phyloP scores from a whole-genome alignment of 306 rosid species.

The Medicago truncatula region DNA sequence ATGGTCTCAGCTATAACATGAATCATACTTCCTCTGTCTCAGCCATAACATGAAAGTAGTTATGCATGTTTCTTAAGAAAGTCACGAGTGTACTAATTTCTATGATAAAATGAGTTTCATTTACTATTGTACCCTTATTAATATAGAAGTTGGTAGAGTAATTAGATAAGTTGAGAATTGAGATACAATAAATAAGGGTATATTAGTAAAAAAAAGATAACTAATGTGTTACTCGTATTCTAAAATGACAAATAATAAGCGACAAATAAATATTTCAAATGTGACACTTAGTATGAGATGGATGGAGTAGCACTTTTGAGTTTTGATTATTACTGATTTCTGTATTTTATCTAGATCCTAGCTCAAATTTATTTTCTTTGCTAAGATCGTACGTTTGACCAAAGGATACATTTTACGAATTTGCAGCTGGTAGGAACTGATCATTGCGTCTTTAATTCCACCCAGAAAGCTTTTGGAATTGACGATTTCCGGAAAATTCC shows the following conservation, averaged over 20 bases:
- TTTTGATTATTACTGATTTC: constrained; percentile 9
- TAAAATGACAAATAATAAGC: background rate
- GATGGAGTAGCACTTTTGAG: background rate
- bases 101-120: background rate
- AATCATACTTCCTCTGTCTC: background rate
- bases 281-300: background rate
- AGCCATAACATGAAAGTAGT: background rate
- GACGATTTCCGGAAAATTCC: constrained; percentile 93
- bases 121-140: background rate
- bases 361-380: constrained; percentile 18
- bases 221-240: background rate
- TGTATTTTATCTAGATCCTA: background rate
- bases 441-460: constrained; percentile 84
- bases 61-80: background rate
- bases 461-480: constrained; percentile 86
- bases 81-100: background rate
- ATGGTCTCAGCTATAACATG: constrained; percentile 35
- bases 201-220: no score
- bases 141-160: background rate
- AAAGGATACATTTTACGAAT: constrained; percentile 35
- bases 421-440: constrained; percentile 96
- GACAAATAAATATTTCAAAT: background rate
- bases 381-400: constrained; percentile 32
- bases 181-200: background rate
- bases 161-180: no score